Evolutionary conservation across 768 basidiomycete species (phyloP).

Genomic region (Termitomyces sp.): DNA sequence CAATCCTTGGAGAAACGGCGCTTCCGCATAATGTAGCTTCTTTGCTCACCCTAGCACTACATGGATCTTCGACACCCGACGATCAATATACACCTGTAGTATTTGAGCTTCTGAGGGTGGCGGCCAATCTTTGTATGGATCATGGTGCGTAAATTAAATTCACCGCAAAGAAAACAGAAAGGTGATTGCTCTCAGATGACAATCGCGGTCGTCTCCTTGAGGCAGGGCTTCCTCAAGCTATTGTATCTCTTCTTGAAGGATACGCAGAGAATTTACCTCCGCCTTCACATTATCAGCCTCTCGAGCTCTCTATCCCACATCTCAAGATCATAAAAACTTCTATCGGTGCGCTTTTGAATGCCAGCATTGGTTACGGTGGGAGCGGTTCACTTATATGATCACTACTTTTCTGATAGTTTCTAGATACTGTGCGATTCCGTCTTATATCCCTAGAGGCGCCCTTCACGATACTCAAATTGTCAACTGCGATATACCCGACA

Average conservation of each 20-base stretch:
- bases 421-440: slow-evolving; percentile 67
- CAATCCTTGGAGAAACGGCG: slow-evolving; percentile 55
- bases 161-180: neutral
- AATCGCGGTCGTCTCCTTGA: slow-evolving; percentile 71
- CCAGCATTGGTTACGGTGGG: slow-evolving; percentile 71
- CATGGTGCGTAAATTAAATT: slow-evolving; percentile 45
- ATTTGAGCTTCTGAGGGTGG: slow-evolving; percentile 69
- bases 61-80: slow-evolving; percentile 39
- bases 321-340: slow-evolving; percentile 72
- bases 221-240: slow-evolving; percentile 60
- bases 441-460: slow-evolving; percentile 67
- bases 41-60: slow-evolving; percentile 51
- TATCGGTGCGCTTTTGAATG: slow-evolving; percentile 75
- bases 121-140: slow-evolving; percentile 82
- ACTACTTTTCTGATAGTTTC: neutral
- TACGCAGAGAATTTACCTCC: slow-evolving; percentile 47
- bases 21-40: slow-evolving; percentile 62
- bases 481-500: slow-evolving; percentile 67
- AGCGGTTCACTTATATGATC: neutral
- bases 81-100: slow-evolving; percentile 43
- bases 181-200: slow-evolving; percentile 43
- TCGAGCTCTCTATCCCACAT: slow-evolving; percentile 52
- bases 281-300: slow-evolving; percentile 29
- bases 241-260: slow-evolving; percentile 62
- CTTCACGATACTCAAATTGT: slow-evolving; percentile 60